Evolutionary conservation across 176 grass and related monocot genomes (phyloP), one percentile per base, ranked within the genome.

Genomic region (Thinopyrum elongatum): DNA sequence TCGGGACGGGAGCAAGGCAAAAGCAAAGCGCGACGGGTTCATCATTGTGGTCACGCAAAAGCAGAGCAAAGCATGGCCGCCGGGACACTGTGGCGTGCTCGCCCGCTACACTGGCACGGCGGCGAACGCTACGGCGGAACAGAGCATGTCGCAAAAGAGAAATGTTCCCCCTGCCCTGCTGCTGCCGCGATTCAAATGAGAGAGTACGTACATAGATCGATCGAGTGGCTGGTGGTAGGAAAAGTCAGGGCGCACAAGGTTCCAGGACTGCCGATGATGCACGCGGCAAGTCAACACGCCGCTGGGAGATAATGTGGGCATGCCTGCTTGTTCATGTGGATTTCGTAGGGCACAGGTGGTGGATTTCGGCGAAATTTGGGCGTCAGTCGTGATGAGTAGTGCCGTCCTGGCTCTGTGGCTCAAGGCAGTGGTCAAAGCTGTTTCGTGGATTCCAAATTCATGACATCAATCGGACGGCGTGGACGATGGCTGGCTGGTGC

Each of bases 11-110:
- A 71, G 47, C 35, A 39, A 30, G 35, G 26, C 23, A 58, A 88
- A 85, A 85, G 85, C 86, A 91, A 85, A 85, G 77, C 53, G 62
- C 4, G 47, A 77, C 19, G 61, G 77, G 10, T 70, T 38, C 86
- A 88, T 91, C 77, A 91, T 91, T 88, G 82, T 85, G 90, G 86
- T 46, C 86, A 84, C 82, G 70, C 70, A 72, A 91, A 91, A 88
- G 90, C 86, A 51, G 64, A 41, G 65, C 90, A 88, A 87, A 88
- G 90, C 85, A 42, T 88, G 89, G 78, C 71, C 19, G 13, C 34
- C 53, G 34, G 44, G 23, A 3, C 17, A 44, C 81, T 81, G 86
- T 81, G 58, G 77, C 58, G 29, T 36, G 64, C 70, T 55, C 49
- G 49, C 49, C 49, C 49, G 49, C 55, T 3, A 58, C 17, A 21